These are phyloP conservation scores for Penicillium waksmanii DNA, from an alignment of 495 filamentous ascomycete genomes.

Conservation along the genomic window DNA sequence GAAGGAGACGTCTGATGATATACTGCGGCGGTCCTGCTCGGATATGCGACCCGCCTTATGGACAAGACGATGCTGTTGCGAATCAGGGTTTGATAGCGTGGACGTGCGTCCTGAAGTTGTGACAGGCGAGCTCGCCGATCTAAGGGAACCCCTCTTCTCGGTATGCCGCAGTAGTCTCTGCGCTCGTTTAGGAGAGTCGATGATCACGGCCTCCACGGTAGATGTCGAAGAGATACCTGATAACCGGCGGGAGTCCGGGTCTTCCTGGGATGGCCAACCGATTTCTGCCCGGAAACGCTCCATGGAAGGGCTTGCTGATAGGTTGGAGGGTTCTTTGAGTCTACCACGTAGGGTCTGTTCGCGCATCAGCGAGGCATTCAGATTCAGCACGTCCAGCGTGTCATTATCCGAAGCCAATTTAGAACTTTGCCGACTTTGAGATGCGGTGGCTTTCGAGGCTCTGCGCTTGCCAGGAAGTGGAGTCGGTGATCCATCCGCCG, in stretches of 20 bases:
- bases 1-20: slow-evolving; percentile 60
- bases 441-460: background rate
- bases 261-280: slow-evolving; percentile 45
- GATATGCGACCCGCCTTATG: slow-evolving; percentile 53
- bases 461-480: slow-evolving; percentile 23
- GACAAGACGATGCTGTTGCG: slow-evolving; percentile 51
- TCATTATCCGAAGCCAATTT: slow-evolving; percentile 10
- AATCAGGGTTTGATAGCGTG: slow-evolving; percentile 41
- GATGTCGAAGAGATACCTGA: slow-evolving; percentile 70
- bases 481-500: slow-evolving; percentile 25
- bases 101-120: slow-evolving; percentile 49
- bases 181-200: slow-evolving; percentile 59
- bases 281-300: slow-evolving; percentile 46
- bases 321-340: slow-evolving; percentile 31
- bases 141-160: slow-evolving; percentile 65
- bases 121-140: slow-evolving; percentile 53
- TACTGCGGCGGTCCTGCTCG: slow-evolving; percentile 56
- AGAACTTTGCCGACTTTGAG: slow-evolving; percentile 3
- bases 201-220: slow-evolving; percentile 72
- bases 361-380: slow-evolving; percentile 35
- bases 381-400: slow-evolving; percentile 22
- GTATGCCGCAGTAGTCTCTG: slow-evolving; percentile 65
- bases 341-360: slow-evolving; percentile 42
- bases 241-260: slow-evolving; percentile 49
- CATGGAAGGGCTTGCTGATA: slow-evolving; percentile 34